Evolutionary conservation across 2,329 filamentous ascomycete genomes (phyloP), one percentile per base, ranked within the genome.

Genomic region (Monilinia fructigena): DNA sequence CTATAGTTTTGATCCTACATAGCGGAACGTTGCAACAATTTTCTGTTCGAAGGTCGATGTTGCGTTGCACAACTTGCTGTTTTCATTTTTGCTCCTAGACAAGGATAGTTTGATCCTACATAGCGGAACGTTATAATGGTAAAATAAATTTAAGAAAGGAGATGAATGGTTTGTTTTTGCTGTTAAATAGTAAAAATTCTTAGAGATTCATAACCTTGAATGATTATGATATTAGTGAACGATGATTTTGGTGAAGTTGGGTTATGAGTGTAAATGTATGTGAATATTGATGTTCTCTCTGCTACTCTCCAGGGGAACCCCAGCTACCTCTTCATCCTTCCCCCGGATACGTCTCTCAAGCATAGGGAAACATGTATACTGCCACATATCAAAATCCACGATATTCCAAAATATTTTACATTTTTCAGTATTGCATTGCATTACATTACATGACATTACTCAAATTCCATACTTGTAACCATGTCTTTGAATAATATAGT

Each of bases 1-100:
- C n/a, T n/a, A 26, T 50, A 60, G 20, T n/a, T 11, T 50, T 50
- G 42, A 60, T 59, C 40, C 40, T 47, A 59, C 2, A 23, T 47
- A n/a, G 3, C 12, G 1, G 40, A 47, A 18, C 18, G 14, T 14
- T 47, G n/a, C n/a, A n/a, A n/a, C n/a, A n/a, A n/a, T n/a, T n/a
- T n/a, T n/a, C n/a, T n/a, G n/a, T n/a, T n/a, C n/a, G n/a, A n/a
- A n/a, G n/a, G 58, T 23, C n/a, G 28, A 26, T 40, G 8, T 50
- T 40, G 11, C 35, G 14, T 23, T 52, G n/a, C 45, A 61, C 47
- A 23, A 50, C 28, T 40, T 61, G 28, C 35, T 23, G 14, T 38
- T 61, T 23, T 26, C 12, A 50, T 60, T n/a, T 48, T 38, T 45
- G 28, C 11, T 11, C 20, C n/a, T n/a, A 7, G 1, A 50, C 10